Evolutionary conservation across 139 green algal genomes (phyloP).

Genomic region (Diplosphaera chodatii): DNA sequence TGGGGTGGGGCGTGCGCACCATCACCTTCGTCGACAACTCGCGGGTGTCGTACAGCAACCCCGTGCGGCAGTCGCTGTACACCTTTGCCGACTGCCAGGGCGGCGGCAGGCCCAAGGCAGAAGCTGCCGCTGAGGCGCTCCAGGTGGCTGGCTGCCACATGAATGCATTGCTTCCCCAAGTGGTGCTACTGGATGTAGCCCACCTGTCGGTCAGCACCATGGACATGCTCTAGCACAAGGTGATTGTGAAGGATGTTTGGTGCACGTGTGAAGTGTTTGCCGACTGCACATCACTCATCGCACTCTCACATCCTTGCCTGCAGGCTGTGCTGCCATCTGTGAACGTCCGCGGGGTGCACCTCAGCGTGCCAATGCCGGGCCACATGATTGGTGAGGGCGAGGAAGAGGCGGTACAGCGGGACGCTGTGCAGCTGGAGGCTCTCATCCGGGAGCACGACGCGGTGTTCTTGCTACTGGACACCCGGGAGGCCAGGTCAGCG

Average conservation of each 20-base stretch:
- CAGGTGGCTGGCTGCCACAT: not conserved
- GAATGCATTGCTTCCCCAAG: too few species aligned
- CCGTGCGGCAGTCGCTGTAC: constrained; percentile 87
- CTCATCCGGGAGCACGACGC: constrained; percentile 71
- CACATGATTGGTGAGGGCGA: constrained; percentile 50
- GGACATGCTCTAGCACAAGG: too few species aligned
- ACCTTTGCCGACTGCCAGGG: constrained; percentile 81
- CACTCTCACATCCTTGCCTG: too few species aligned
- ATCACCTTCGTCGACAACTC: constrained; percentile 87
- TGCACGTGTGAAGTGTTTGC: too few species aligned
- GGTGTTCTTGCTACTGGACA: constrained; percentile 95
- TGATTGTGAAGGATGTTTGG: too few species aligned
- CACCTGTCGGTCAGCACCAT: too few species aligned
- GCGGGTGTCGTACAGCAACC: constrained; percentile 84
- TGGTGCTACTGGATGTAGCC: too few species aligned
- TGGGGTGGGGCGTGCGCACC: constrained; percentile 84
- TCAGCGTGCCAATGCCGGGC: constrained; percentile 88
- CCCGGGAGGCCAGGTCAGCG: constrained; percentile 72
- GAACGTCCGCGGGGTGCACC: constrained; percentile 30
- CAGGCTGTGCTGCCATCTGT: constrained; percentile 61
- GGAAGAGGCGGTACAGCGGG: constrained; percentile 9
- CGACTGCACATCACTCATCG: too few species aligned
- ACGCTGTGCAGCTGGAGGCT: constrained; percentile 38
- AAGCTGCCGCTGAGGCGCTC: constrained; percentile 75
- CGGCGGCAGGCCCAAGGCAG: constrained; percentile 82